Conservation (phyloP, 2,329 filamentous ascomycete species). For the Penicillium sp. region DNA sequence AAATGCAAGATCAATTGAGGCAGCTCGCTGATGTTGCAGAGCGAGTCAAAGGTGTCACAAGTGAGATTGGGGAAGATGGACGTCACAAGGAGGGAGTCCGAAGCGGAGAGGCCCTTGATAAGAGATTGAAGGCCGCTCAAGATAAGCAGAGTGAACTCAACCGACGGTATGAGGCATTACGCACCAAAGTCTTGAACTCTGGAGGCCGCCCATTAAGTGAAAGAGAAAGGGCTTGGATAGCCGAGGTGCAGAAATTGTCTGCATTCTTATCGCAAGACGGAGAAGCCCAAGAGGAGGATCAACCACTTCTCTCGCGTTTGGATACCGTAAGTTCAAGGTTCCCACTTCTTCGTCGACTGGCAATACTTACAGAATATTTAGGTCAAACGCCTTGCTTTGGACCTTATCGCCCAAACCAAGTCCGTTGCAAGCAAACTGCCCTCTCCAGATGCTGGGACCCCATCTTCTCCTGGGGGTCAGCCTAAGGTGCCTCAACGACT, state of each 20-base stretch:
- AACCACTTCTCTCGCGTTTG: slow-evolving; percentile 36
- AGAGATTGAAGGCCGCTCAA: slow-evolving; percentile 41
- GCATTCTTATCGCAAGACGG: slow-evolving; percentile 30
- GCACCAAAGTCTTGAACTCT: slow-evolving; percentile 42
- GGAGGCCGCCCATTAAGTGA: slow-evolving; percentile 46
- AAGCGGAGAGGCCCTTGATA: slow-evolving; percentile 36
- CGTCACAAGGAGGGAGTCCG: slow-evolving; percentile 30
- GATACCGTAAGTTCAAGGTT: slow-evolving; percentile 35
- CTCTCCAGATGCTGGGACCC: slow-evolving; percentile 28
- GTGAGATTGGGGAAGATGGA: slow-evolving; percentile 39
- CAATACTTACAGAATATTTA: slow-evolving; percentile 23
- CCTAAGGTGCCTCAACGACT: slow-evolving; percentile 41
- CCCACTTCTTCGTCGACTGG: background rate
- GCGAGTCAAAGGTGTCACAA: slow-evolving; percentile 43
- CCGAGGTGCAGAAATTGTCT: slow-evolving; percentile 42
- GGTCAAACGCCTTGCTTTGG: slow-evolving; percentile 41
- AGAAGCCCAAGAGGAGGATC: slow-evolving; percentile 23
- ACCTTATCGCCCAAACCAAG: slow-evolving; percentile 39
- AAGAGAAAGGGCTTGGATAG: slow-evolving; percentile 46
- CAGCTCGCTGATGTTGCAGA: slow-evolving; percentile 46
- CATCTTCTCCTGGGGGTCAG: slow-evolving; percentile 30
- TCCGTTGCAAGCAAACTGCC: slow-evolving; percentile 30
- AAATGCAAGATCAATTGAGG: slow-evolving; percentile 47
- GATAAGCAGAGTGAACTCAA: slow-evolving; percentile 41
- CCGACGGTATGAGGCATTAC: slow-evolving; percentile 44